These are phyloP conservation scores for Plectosphaerella cucumerina DNA, from an alignment of 2,329 filamentous ascomycete species.

Conservation along the genomic window DNA sequence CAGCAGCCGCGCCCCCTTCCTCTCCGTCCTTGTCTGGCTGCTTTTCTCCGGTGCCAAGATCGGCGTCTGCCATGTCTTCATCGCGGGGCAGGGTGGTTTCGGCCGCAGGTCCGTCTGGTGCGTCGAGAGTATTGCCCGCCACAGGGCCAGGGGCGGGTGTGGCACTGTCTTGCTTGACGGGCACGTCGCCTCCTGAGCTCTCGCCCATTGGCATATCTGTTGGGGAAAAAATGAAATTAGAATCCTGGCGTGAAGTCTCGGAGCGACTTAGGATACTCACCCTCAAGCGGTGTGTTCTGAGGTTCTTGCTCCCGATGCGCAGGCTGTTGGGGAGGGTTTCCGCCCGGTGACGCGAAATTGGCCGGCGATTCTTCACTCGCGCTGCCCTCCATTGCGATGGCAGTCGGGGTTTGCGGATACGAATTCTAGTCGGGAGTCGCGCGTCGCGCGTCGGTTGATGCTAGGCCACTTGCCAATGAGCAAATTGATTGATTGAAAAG, in stretches of 20 bases:
- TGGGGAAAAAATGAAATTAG: slow-evolving; percentile 2
- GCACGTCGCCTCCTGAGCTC: slow-evolving; percentile 37
- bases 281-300: slow-evolving; percentile 19
- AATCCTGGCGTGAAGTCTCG: neutral
- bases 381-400: slow-evolving; percentile 53
- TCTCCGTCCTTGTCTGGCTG: slow-evolving; percentile 41
- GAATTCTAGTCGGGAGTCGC: no score
- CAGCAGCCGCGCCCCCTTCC: slow-evolving; percentile 39
- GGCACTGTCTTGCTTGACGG: slow-evolving; percentile 57
- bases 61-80: slow-evolving; percentile 64
- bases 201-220: slow-evolving; percentile 63
- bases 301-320: slow-evolving; percentile 38
- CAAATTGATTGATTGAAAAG: no score
- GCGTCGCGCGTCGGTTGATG: no score
- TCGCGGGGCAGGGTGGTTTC: slow-evolving; percentile 60
- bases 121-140: slow-evolving; percentile 65
- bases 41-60: slow-evolving; percentile 40
- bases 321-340: slow-evolving; percentile 52
- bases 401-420: slow-evolving; percentile 1
- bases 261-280: neutral
- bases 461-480: no score
- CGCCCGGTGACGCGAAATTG: slow-evolving; percentile 51
- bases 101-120: slow-evolving; percentile 58
- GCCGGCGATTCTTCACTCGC: slow-evolving; percentile 54
- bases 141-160: slow-evolving; percentile 50